phyloP scores from a whole-genome alignment of 805 yeast genomes.

The Clavispora carvajalis region DNA sequence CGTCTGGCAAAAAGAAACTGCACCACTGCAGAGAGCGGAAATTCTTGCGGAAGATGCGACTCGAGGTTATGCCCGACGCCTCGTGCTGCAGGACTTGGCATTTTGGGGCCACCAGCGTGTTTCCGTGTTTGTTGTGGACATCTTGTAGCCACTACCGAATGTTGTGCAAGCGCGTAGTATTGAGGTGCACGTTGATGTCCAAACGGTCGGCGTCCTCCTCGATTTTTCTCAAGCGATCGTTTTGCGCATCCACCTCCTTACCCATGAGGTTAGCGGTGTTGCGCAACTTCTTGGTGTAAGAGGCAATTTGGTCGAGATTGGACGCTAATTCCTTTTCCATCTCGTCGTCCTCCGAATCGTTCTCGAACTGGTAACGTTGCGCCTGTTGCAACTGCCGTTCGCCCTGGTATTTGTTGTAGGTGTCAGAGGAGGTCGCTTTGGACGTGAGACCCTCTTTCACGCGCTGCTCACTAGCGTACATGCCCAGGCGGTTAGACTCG shows the following conservation, averaged over 20 bases:
- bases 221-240: slow-evolving; percentile 62
- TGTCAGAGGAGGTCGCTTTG: slow-evolving; percentile 33
- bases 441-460: slow-evolving; percentile 55
- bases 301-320: slow-evolving; percentile 74
- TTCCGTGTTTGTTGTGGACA: no score
- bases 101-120: no score
- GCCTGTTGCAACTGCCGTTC: slow-evolving; percentile 55
- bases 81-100: no score
- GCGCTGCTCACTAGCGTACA: slow-evolving; percentile 64
- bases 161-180: slow-evolving; percentile 60
- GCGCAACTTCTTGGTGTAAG: slow-evolving; percentile 64
- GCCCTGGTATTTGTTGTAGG: slow-evolving; percentile 45
- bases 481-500: slow-evolving; percentile 54
- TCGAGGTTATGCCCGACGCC: no score
- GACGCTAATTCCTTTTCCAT: slow-evolving; percentile 82
- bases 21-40: no score
- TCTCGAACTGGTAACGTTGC: slow-evolving; percentile 72
- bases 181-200: slow-evolving; percentile 78
- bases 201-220: slow-evolving; percentile 80
- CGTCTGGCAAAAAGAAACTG: no score
- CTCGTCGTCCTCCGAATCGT: slow-evolving; percentile 89
- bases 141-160: slow-evolving; percentile 30
- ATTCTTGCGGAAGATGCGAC: no score
- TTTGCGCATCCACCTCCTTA: slow-evolving; percentile 76
- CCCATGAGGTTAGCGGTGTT: slow-evolving; percentile 68